Conservation (phyloP, 495 filamentous ascomycete species). For the Cercophora samala region DNA sequence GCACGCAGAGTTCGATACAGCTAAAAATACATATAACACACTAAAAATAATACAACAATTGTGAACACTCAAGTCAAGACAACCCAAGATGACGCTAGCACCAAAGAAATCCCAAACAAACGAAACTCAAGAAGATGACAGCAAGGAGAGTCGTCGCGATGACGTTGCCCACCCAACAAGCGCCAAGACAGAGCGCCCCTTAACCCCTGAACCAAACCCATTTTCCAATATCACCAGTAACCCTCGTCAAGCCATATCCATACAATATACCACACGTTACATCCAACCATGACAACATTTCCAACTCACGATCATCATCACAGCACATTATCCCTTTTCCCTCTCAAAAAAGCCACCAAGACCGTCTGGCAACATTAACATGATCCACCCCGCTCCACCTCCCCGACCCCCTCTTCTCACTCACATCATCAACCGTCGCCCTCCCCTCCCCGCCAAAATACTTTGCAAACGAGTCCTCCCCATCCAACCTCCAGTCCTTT, state of each 20-base stretch:
- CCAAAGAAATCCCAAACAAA: not conserved
- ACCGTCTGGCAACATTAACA: slow-evolving; percentile 18
- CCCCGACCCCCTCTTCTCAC: slow-evolving; percentile 4
- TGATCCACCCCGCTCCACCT: slow-evolving; percentile 17
- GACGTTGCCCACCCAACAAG: slow-evolving; percentile 7
- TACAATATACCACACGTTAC: not conserved
- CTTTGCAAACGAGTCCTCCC: not conserved
- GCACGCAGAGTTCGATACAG: not conserved
- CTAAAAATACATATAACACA: not conserved
- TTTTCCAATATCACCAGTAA: not conserved
- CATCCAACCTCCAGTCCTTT: slow-evolving; percentile 24
- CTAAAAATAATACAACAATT: not conserved
- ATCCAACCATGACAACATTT: not conserved
- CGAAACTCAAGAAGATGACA: not conserved
- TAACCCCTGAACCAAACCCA: not conserved
- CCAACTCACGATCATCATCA: not conserved
- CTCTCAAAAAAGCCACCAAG: slow-evolving; percentile 16
- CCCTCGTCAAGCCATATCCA: not conserved
- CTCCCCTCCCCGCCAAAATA: slow-evolving; percentile 5
- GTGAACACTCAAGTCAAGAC: not conserved
- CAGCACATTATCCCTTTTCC: not conserved
- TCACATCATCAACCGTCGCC: not conserved
- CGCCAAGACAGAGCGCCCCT: not conserved
- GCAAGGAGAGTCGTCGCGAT: slow-evolving; percentile 3
- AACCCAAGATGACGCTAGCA: not conserved